Base-by-base conservation (phyloP, 495 filamentous ascomycete species). In the Penicillium subrubescens region DNA sequence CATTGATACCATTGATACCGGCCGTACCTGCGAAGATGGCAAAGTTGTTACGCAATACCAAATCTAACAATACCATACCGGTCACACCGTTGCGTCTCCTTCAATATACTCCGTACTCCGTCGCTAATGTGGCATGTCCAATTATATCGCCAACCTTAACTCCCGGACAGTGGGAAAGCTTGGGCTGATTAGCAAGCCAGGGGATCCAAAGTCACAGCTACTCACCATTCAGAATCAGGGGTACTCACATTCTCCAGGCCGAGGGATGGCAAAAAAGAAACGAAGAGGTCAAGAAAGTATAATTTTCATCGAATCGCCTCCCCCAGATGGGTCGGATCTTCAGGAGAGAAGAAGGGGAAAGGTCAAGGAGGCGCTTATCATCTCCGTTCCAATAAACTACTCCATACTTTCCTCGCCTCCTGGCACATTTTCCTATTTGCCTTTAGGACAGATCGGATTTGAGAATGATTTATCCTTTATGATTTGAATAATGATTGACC, bases 311-410 rank as follows among this genome's bases (percentile, higher is more conserved):
- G 5, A 14, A 52, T 52, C 48, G 25, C 48, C 48, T 52, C 48
- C 29, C 57, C 41, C 57, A 21, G 57, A 59, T 34, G 57, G 59
- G 59, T 52, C 48, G 29, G 70, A 72, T 72, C 68, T 68, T 70
- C 70, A 72, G 67, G 70, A 70, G 68, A 72, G 67, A 67, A 70
- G 68, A 63, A 27, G 25, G 25, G 25, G 64, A 70, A 66, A 62
- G 5, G 31, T 33, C 5, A 33, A 33, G 31, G 31, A 8, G 31
- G 59, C 61, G 65, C 43, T 59, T 58, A 43, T 48, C 46, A 44
- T 66, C 62, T 65, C 61, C 60, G 63, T 66, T 72, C 61, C 65
- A 62, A 21, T 25, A 44, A 34, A 6, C 44, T 10, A 3, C 39
- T 48, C 8, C 8, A 21, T 2, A 10, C n/a, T 21, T 15, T 25